These are phyloP conservation scores for Podospora sp. DNA, from an alignment of 495 filamentous ascomycete species.

Conservation along the genomic window DNA sequence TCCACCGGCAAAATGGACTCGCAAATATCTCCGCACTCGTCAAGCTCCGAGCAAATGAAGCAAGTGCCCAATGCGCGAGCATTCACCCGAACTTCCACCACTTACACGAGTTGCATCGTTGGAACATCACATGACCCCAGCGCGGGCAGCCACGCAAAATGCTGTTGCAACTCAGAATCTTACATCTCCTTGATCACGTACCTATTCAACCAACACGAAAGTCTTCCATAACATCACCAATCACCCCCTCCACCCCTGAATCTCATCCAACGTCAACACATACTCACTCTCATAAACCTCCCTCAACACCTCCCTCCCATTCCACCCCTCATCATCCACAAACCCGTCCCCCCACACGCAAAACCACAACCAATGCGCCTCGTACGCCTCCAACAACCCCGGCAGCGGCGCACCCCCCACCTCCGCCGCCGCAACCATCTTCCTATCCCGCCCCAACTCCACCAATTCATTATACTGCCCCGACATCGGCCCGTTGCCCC, in stretches of 20 bases:
- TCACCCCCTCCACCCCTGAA: conserved; percentile 38
- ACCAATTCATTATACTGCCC: conserved; percentile 49
- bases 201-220: too few species aligned
- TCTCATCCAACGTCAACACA: conserved; percentile 47
- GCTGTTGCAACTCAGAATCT: too few species aligned
- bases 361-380: conserved; percentile 52
- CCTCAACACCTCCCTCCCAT: conserved; percentile 39
- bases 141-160: too few species aligned
- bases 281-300: conserved; percentile 40
- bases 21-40: too few species aligned
- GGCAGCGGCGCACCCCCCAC: conserved; percentile 50
- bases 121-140: too few species aligned
- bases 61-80: too few species aligned
- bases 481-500: conserved; percentile 44
- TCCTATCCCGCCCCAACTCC: conserved; percentile 45
- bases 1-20: too few species aligned
- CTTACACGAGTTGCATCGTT: too few species aligned
- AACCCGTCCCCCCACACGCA: conserved; percentile 47
- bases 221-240: too few species aligned
- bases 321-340: conserved; percentile 41
- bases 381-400: conserved; percentile 42
- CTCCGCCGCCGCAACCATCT: conserved; percentile 51
- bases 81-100: too few species aligned
- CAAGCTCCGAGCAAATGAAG: too few species aligned
- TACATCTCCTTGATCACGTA: too few species aligned